Conservation (phyloP, 2,329 filamentous ascomycete species). For the Sporothrix variecibatus region DNA sequence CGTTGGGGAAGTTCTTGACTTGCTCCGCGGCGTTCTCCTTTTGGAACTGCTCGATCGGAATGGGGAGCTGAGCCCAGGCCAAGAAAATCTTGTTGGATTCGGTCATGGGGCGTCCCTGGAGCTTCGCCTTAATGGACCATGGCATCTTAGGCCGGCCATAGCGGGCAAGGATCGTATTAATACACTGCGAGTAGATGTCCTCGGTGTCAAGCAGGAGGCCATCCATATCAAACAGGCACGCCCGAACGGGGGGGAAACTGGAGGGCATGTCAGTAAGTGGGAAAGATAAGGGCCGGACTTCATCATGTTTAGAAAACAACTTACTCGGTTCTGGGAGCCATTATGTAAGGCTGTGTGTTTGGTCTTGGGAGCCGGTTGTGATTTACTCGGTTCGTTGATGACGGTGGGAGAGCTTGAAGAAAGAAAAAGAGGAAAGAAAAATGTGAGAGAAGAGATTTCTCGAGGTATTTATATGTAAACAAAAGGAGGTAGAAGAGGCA, state of each 20-base stretch:
- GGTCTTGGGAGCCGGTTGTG: background rate
- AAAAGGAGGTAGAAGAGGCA: background rate
- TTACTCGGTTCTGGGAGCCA: slow-evolving; percentile 40
- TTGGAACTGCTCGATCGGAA: slow-evolving; percentile 68
- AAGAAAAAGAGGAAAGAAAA: background rate
- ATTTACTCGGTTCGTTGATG: background rate
- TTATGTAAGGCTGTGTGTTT: slow-evolving; percentile 20
- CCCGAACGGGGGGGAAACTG: slow-evolving; percentile 75
- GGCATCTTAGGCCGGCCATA: slow-evolving; percentile 76
- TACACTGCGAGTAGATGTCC: slow-evolving; percentile 80
- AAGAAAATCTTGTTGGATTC: slow-evolving; percentile 60
- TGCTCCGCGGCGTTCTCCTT: slow-evolving; percentile 64
- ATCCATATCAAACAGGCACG: slow-evolving; percentile 98
- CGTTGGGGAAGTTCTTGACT: slow-evolving; percentile 67
- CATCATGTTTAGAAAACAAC: slow-evolving; percentile 18
- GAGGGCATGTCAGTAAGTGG: background rate
- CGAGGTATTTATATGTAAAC: slow-evolving; percentile 10
- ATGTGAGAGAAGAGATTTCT: background rate
- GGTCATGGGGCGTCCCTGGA: slow-evolving; percentile 63
- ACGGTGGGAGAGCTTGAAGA: background rate
- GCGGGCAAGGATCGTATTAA: slow-evolving; percentile 77
- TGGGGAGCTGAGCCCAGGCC: slow-evolving; percentile 83
- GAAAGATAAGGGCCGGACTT: too few relatives aligned
- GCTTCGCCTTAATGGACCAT: slow-evolving; percentile 89
- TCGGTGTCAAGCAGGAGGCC: slow-evolving; percentile 92